Percentiles rank a stretch among this genome's conserved stretches.
Conservation (phyloP, 108 stramenopile genomes). For the Parietichytrium sp. region DNA sequence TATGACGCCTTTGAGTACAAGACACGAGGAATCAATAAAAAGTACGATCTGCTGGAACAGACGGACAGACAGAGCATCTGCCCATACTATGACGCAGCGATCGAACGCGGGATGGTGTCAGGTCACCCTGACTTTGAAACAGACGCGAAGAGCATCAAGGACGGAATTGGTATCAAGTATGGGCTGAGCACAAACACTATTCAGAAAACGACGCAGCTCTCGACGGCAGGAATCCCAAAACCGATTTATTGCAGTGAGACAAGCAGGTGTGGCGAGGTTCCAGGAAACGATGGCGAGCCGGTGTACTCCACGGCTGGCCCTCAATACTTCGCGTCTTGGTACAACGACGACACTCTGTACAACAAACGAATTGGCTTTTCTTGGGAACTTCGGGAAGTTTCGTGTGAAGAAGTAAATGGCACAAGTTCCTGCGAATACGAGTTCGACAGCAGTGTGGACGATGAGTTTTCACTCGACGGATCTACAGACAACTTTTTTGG, state of each 20-base stretch:
- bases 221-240: not conserved
- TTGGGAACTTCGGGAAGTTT: too few species aligned
- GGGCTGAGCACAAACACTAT: not conserved
- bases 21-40: too few species aligned
- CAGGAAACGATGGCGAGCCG: not conserved
- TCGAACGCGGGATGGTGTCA: not conserved
- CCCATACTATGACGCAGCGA: not conserved
- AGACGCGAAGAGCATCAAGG: not conserved
- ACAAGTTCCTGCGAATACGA: not conserved
- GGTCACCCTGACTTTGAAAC: conserved; percentile 30
- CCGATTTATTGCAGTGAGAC: conserved; percentile 20
- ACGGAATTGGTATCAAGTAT: too few species aligned
- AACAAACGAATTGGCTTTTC: conserved; percentile 20
- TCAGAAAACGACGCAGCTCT: not conserved
- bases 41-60: too few species aligned
- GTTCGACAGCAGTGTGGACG: not conserved
- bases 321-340: not conserved
- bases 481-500: not conserved
- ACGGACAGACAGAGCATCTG: not conserved
- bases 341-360: conserved; percentile 7
- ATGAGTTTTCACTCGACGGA: not conserved
- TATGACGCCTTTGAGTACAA: too few species aligned
- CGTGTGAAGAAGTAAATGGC: too few species aligned
- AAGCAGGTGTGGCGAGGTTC: not conserved
- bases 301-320: not conserved